These are phyloP conservation scores for Canna indica DNA, from an alignment of 176 grass and related monocot genomes.

Conservation along the genomic window DNA sequence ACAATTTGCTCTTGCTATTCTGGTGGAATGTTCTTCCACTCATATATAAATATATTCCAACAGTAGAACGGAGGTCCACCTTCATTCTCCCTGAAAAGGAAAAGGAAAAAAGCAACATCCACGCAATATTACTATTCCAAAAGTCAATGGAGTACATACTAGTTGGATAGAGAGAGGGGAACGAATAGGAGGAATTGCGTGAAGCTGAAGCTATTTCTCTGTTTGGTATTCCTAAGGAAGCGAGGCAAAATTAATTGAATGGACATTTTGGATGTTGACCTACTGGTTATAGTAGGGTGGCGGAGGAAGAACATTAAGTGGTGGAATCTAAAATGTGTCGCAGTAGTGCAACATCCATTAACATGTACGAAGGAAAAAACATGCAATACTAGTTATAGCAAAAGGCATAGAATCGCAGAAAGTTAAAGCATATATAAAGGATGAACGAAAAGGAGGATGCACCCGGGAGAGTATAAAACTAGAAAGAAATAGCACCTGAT, in stretches of 20 bases:
- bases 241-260: no score
- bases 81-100: neutral
- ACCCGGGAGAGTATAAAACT: neutral
- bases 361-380: neutral
- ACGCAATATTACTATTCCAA: neutral
- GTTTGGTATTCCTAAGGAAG: neutral
- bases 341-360: neutral
- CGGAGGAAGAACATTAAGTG: neutral
- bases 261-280: neutral
- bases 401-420: neutral
- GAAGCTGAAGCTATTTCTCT: neutral
- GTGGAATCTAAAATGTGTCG: neutral
- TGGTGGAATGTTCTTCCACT: neutral
- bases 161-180: neutral
- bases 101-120: neutral
- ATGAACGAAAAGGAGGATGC: neutral
- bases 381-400: neutral
- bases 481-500: neutral
- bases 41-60: neutral
- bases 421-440: neutral
- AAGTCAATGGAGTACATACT: neutral
- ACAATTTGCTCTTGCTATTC: neutral
- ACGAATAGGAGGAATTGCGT: conserved; percentile 1
- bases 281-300: neutral
- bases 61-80: neutral